Percentiles rank a stretch among this genome's conserved stretches.
Conservation (phyloP, 495 filamentous ascomycete species). For the Choiromyces venosus region DNA sequence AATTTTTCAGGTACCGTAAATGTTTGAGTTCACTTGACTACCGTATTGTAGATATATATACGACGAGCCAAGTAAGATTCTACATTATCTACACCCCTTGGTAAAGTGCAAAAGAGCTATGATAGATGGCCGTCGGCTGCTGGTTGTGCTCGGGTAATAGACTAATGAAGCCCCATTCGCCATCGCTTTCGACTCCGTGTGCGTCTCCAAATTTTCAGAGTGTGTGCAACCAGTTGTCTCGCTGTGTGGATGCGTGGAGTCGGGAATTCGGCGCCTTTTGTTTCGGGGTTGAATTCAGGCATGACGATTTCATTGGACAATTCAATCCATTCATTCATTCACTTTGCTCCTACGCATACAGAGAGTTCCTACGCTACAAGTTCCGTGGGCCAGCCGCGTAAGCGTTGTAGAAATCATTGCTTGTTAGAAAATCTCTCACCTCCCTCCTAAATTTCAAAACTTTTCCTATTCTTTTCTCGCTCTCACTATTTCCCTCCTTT, state of each 20-base stretch:
- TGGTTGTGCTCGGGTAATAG: too few relatives aligned
- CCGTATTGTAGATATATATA: background rate
- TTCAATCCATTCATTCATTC: background rate
- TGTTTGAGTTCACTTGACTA: too few relatives aligned
- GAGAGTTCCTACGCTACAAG: background rate
- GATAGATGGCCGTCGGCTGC: too few relatives aligned
- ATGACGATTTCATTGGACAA: constrained; percentile 1
- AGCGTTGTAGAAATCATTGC: background rate
- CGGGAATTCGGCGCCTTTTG: background rate
- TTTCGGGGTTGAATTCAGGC: background rate
- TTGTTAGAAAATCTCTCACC: background rate
- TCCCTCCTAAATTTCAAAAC: background rate
- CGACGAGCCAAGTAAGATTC: background rate
- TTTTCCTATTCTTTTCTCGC: background rate
- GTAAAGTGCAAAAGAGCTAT: background rate
- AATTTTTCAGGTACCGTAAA: background rate
- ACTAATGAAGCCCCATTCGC: background rate
- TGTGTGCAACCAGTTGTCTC: background rate
- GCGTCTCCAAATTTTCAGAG: background rate
- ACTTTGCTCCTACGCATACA: background rate
- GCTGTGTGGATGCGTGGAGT: background rate
- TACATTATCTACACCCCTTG: background rate
- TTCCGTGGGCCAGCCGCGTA: background rate
- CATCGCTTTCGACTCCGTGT: background rate
- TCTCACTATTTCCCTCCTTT: constrained; percentile 3